Evolutionary conservation across 805 yeast species (phyloP).

Genomic region (Clavispora phyllophila): DNA sequence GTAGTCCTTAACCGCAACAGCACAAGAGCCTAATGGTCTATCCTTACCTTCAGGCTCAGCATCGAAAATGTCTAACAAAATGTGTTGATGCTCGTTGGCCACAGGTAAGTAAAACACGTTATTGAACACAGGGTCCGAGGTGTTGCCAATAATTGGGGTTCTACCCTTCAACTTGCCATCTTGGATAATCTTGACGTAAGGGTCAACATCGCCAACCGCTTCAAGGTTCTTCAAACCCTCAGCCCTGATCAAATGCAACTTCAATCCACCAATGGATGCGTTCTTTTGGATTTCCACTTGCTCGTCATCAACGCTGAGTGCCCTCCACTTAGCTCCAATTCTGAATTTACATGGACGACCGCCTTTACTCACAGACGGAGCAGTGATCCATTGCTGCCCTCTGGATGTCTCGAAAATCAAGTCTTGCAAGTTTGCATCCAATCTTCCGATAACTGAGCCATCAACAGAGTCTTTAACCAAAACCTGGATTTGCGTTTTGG

Average conservation of each 20-base stretch:
- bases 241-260: constrained; percentile 54
- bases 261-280: constrained; percentile 64
- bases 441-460: constrained; percentile 49
- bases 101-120: constrained; percentile 58
- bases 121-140: constrained; percentile 55
- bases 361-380: constrained; percentile 36
- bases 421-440: constrained; percentile 50
- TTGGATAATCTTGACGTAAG: constrained; percentile 56
- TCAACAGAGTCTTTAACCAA: constrained; percentile 58
- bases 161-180: constrained; percentile 55
- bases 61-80: constrained; percentile 59
- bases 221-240: constrained; percentile 51
- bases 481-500: constrained; percentile 50
- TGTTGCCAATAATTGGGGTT: constrained; percentile 50
- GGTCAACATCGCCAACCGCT: constrained; percentile 70
- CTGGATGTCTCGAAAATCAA: constrained; percentile 44
- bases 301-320: constrained; percentile 49
- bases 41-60: constrained; percentile 61
- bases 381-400: constrained; percentile 47
- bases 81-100: constrained; percentile 52
- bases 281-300: constrained; percentile 40
- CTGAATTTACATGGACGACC: constrained; percentile 44
- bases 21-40: constrained; percentile 56
- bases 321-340: constrained; percentile 64
- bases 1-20: constrained; percentile 45